Percentiles rank a stretch among this genome's conserved stretches.
Evolutionary conservation across 2,329 filamentous ascomycete species (phyloP).

Genomic region (Bretziella fagacearum): DNA sequence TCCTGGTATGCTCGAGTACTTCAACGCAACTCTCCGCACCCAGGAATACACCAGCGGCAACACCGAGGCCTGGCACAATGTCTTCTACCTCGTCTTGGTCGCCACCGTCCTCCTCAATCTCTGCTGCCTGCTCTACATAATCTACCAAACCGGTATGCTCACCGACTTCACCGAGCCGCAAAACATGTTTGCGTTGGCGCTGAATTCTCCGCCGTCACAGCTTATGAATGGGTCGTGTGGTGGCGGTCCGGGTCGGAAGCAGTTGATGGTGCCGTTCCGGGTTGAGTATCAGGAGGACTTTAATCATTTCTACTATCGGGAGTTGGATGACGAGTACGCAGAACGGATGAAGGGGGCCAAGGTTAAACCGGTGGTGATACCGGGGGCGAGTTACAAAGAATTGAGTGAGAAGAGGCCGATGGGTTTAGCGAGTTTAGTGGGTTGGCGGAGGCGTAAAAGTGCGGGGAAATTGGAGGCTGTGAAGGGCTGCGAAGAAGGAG

Average conservation of each 20-base stretch:
- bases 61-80: conserved; percentile 38
- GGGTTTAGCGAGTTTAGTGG: background rate
- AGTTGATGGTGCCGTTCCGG: conserved; percentile 27
- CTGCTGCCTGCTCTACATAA: conserved; percentile 45
- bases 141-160: conserved; percentile 40
- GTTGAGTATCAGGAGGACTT: conserved; percentile 24
- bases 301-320: conserved; percentile 29
- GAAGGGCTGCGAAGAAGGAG: too few relatives aligned
- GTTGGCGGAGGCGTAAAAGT: background rate
- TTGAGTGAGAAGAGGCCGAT: background rate
- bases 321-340: conserved; percentile 19
- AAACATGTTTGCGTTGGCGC: conserved; percentile 54
- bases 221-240: conserved; percentile 25
- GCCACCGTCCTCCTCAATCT: conserved; percentile 46
- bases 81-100: conserved; percentile 36
- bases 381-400: background rate
- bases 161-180: conserved; percentile 67
- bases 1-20: conserved; percentile 35
- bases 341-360: background rate
- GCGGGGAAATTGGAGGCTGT: background rate
- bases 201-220: conserved; percentile 36
- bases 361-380: background rate
- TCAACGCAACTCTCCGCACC: conserved; percentile 45
- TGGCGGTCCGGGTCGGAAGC: conserved; percentile 22
- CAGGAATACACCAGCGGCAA: conserved; percentile 57